Evolutionary conservation across 352 stramenopile genomes (phyloP).

Genomic region (Pythium scleroteichum): DNA sequence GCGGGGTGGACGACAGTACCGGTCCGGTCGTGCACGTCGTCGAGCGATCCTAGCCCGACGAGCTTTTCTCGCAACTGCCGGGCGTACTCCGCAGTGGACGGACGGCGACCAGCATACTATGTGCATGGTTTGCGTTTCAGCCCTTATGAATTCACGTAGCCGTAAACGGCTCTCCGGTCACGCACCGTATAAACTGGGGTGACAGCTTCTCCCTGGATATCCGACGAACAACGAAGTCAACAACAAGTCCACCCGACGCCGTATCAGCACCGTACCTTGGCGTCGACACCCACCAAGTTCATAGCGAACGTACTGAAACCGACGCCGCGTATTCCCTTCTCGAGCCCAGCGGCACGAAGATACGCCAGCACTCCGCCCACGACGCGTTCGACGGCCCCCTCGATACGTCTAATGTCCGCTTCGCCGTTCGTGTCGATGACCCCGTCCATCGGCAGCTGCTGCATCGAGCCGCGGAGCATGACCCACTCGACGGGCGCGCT

Average conservation of each 20-base stretch:
- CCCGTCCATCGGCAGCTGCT: slow-evolving; percentile 54
- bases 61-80: slow-evolving; percentile 53
- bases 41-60: slow-evolving; percentile 34
- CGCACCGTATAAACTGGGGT: slow-evolving; percentile 81
- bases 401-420: slow-evolving; percentile 50
- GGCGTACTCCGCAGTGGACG: slow-evolving; percentile 48
- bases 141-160: too few species aligned
- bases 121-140: too few species aligned
- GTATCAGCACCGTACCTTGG: slow-evolving; percentile 32
- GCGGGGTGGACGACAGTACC: slow-evolving; percentile 84
- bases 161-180: too few species aligned
- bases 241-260: not conserved
- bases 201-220: slow-evolving; percentile 47
- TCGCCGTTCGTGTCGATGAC: slow-evolving; percentile 66
- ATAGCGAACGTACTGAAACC: slow-evolving; percentile 94
- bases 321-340: slow-evolving; percentile 61
- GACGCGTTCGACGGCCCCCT: slow-evolving; percentile 47
- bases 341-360: slow-evolving; percentile 45
- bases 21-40: slow-evolving; percentile 71
- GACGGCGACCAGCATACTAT: slow-evolving; percentile 64
- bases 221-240: not conserved
- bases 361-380: slow-evolving; percentile 52
- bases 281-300: slow-evolving; percentile 91
- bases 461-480: slow-evolving; percentile 61
- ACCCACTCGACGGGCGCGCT: slow-evolving; percentile 45